Evolutionary conservation across 176 grass and related monocot species (phyloP).

Genomic region (Tillandsia leiboldiana): DNA sequence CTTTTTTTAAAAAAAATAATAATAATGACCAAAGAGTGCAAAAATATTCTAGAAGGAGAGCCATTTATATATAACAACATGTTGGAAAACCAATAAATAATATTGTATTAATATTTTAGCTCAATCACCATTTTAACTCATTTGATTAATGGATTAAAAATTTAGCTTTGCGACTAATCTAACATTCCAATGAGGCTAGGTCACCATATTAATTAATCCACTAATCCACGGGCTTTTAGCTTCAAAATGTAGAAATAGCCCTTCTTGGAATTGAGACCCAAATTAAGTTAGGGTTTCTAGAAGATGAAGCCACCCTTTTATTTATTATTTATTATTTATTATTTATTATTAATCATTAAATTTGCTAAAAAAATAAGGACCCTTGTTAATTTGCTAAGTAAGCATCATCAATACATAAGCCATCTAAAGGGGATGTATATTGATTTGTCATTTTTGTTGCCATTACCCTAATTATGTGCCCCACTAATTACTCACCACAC

Average conservation of each 20-base stretch:
- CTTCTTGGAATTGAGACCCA: slow-evolving; percentile 23
- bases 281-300: slow-evolving; percentile 22
- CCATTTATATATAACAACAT: too few relatives aligned
- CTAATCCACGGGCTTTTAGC: slow-evolving; percentile 12
- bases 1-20: too few relatives aligned
- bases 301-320: background rate
- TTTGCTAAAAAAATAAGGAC: slow-evolving; percentile 1
- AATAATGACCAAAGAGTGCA: too few relatives aligned
- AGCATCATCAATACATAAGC: slow-evolving; percentile 19
- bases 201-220: too few relatives aligned
- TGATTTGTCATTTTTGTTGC: slow-evolving; percentile 17
- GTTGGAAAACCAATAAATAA: too few relatives aligned
- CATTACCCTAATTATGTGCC: slow-evolving; percentile 14
- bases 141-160: too few relatives aligned
- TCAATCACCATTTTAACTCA: too few relatives aligned
- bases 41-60: too few relatives aligned
- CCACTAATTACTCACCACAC: slow-evolving; percentile 5
- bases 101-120: too few relatives aligned
- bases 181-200: too few relatives aligned
- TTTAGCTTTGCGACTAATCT: too few relatives aligned
- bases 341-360: background rate
- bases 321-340: too few relatives aligned
- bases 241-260: slow-evolving; percentile 10
- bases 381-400: slow-evolving; percentile 19
- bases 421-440: background rate